phyloP scores from a whole-genome alignment of 2,329 filamentous ascomycete genomes.

The Alternaria burnsii region DNA sequence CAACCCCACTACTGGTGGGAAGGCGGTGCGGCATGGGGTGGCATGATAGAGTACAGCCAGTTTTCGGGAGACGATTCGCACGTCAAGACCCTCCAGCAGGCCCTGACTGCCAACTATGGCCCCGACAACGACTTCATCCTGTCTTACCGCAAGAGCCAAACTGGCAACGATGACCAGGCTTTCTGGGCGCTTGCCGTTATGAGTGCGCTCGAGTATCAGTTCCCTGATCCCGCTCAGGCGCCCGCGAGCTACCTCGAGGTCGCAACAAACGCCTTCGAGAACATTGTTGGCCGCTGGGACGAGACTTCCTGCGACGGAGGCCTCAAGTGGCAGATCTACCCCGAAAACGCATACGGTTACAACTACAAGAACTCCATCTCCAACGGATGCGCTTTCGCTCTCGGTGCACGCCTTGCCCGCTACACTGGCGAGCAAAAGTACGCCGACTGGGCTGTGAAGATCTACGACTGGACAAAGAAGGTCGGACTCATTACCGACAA shows the following conservation, averaged over 20 bases:
- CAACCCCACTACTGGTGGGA: conserved; percentile 60
- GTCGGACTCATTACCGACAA: conserved; percentile 61
- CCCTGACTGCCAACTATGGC: conserved; percentile 55
- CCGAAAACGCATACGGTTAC: conserved; percentile 75
- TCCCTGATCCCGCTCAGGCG: conserved; percentile 64
- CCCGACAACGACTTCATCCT: conserved; percentile 56
- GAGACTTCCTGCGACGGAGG: conserved; percentile 72
- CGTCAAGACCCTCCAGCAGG: conserved; percentile 52
- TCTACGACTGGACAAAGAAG: conserved; percentile 66
- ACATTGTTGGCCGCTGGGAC: conserved; percentile 76
- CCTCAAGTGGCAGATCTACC: conserved; percentile 82
- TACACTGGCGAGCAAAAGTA: conserved; percentile 69
- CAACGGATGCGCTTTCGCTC: conserved; percentile 84
- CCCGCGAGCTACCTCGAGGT: conserved; percentile 68
- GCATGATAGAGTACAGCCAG: conserved; percentile 55
- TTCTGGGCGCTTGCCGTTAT: conserved; percentile 77
- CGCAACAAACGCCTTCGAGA: conserved; percentile 75
- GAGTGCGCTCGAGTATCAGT: conserved; percentile 73
- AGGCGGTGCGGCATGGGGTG: conserved; percentile 52
- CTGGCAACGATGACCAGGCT: conserved; percentile 77
- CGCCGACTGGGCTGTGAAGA: conserved; percentile 69
- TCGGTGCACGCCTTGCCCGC: conserved; percentile 77
- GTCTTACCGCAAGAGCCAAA: conserved; percentile 50
- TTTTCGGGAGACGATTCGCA: conserved; percentile 58
- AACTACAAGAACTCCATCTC: conserved; percentile 84